phyloP scores from a whole-genome alignment of 2,329 filamentous ascomycete species.

The Nemania bipapillata region DNA sequence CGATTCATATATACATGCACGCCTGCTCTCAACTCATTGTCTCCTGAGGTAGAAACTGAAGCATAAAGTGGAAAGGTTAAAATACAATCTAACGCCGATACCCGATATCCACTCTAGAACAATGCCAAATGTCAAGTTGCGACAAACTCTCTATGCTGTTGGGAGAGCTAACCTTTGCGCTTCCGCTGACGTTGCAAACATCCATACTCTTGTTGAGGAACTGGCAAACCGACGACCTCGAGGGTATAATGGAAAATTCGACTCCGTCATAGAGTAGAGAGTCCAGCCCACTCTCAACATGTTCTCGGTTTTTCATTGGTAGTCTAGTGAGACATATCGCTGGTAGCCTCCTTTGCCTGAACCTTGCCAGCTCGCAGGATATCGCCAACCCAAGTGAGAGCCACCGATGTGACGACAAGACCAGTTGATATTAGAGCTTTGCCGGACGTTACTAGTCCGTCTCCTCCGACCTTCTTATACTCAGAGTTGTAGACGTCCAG shows the following conservation, averaged over 20 bases:
- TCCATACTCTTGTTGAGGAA: background rate
- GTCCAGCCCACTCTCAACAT: background rate
- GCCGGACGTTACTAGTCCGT: constrained; percentile 72
- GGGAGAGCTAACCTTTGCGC: background rate
- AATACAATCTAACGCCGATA: constrained; percentile 22
- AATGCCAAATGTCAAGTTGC: constrained; percentile 19
- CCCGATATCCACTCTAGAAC: constrained; percentile 24
- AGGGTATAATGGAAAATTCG: background rate
- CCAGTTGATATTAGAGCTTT: constrained; percentile 77
- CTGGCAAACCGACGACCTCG: background rate
- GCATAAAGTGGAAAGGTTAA: constrained; percentile 1
- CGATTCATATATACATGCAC: constrained; percentile 32
- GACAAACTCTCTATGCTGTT: background rate
- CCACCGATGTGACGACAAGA: constrained; percentile 73
- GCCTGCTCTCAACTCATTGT: constrained; percentile 18
- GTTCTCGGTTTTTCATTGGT: constrained; percentile 27
- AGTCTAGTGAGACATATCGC: constrained; percentile 58
- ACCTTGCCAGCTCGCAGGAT: constrained; percentile 71
- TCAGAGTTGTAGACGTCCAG: constrained; percentile 67
- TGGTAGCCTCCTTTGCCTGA: constrained; percentile 65
- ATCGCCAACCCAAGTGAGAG: constrained; percentile 68
- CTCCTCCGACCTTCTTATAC: constrained; percentile 71
- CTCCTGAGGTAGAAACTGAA: background rate
- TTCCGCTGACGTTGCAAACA: background rate
- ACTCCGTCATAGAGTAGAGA: background rate